These are phyloP conservation scores for Solanum pinnatisectum DNA, from an alignment of 257 asterid species.

Conservation along the genomic window DNA sequence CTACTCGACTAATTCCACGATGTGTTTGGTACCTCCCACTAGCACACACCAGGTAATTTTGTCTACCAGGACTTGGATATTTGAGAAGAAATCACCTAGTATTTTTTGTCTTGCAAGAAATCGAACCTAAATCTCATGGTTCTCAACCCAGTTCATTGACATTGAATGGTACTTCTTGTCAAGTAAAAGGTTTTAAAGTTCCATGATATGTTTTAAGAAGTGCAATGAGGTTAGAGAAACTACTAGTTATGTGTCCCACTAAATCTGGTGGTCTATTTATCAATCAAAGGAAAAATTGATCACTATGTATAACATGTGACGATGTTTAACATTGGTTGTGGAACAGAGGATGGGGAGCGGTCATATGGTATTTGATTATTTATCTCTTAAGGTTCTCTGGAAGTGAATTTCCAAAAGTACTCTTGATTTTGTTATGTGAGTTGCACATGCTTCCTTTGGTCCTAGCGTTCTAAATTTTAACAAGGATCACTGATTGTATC, in stretches of 20 bases:
- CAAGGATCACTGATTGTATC: not conserved
- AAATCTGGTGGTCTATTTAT: not conserved
- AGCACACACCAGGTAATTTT: not conserved
- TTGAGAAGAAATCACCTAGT: not conserved
- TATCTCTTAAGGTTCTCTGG: not conserved
- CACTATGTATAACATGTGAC: not conserved
- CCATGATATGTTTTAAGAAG: not conserved
- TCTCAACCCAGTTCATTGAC: not conserved
- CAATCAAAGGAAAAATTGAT: not conserved
- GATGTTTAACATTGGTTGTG: not conserved
- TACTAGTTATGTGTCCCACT: not conserved
- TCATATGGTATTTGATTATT: not conserved
- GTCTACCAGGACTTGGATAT: not conserved
- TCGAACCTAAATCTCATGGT: not conserved
- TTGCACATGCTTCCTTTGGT: not conserved
- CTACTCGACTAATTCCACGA: not conserved
- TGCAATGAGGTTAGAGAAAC: not conserved
- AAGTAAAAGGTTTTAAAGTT: not conserved
- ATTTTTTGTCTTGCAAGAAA: not conserved
- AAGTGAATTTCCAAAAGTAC: not conserved
- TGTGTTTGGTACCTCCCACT: not conserved
- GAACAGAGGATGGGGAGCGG: not conserved
- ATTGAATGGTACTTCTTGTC: not conserved
- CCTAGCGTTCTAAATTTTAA: not conserved
- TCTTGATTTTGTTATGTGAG: not conserved